Base-by-base conservation (phyloP, 2,329 filamentous ascomycete genomes). In the Cyphellophora europaea region DNA sequence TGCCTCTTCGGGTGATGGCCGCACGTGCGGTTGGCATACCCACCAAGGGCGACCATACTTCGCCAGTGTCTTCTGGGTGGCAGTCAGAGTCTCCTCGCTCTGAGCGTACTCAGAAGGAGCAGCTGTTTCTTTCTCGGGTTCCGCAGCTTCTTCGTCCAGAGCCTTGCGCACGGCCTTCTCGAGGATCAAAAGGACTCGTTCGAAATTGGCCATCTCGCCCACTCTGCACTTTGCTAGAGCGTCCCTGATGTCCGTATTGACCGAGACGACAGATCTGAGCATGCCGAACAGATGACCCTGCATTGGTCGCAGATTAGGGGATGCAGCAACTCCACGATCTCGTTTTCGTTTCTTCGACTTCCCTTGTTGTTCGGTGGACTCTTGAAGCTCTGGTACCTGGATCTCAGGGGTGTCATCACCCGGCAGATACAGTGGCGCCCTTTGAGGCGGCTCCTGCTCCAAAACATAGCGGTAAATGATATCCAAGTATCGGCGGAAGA, bases 211-310 rank as follows among this genome's bases (percentile, higher is more conserved):
- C 36, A 96, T 75, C 48, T 93, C 82, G 21, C 82, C 82, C 0
- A 74, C 67, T 13, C 71, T 64, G 11, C 71, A 74, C 41, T 68
- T 69, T 1, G 85, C 88, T 2, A 98, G 71, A n/a, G 79, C 74
- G 54, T 96, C 86, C 19, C 91, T 76, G 19, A 96, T 77, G 47
- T 91, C 72, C 15, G 84, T 88, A 58, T 95, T 83, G 42, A 70
- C 72, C 2, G 78, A 69, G 19, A 98, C 78, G 15, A 96, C 72
- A 19, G 89, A 79, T 11, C 89, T 75, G 14, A 96, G 72, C 16
- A 98, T 72, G 56, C 93, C 83, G 67, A 98, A 98, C 28, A 95
- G 73, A 58, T 98, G 91, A 1, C 86, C 77, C 58, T 96, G 88
- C 70, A 95, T 84, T 19, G 78, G 78, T 8, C 73, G 69, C 31